Base-by-base conservation (phyloP, 169 alveolate species). In the Blepharisma undulans region DNA sequence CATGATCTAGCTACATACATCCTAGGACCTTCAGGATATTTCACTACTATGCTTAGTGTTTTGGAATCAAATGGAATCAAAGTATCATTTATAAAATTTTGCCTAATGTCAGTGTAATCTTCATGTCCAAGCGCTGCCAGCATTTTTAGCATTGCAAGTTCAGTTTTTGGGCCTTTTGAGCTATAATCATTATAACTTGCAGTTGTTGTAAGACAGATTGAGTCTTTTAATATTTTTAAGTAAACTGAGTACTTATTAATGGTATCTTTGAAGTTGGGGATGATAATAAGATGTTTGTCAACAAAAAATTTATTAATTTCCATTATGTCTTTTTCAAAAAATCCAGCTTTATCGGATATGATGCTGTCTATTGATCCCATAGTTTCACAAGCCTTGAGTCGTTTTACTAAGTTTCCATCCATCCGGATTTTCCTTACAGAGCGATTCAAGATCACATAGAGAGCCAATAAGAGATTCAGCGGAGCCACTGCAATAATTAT, bases 401-500 rank as follows among this genome's bases (percentile, higher is more conserved):
- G 85, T 86, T 92, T 82, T 6, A 95, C 96, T 30, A 95, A 74
- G 71, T 92, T 95, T 72, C 93, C 87, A 29, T 89, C 88, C 33
- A 90, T 90, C 30, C 61, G 61, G 87, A 95, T 92, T 90, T 92
- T 94, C 77, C 92, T 84, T 16, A 95, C 95, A 30, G 96, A 90
- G 86, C 90, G 89, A 88, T 93, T 94, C 48, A 95, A 59, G 25
- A 93, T 79, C 76, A 95, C 86, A 87, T 95, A 94, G 61, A 95
- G 96, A 2, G 97, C 96, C 1, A 95, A 84, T 16, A 96, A 96
- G 19, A 95, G 93, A 25, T 97, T 97, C 88, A 94, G 97, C 14
- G 97, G 97, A 8, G 90, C 93, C 8, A 99, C 98, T 14, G 97
- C 98, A 33, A 97, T 98, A 76, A 98, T 93, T 34, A 98, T 95